Base-by-base conservation (phyloP, 306 rosid species). In the Prunus mira region DNA sequence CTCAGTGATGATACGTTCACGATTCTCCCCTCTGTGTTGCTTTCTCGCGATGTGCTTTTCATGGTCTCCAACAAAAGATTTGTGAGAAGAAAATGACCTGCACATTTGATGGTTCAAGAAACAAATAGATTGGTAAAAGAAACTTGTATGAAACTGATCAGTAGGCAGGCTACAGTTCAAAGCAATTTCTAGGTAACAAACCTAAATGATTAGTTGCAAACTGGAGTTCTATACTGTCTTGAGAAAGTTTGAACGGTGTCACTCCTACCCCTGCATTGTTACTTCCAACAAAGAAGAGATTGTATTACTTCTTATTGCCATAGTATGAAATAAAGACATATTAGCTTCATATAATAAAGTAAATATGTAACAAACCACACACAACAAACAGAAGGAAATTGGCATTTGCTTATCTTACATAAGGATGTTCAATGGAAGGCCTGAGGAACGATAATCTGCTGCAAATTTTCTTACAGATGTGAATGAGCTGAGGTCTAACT, bases 31-130 rank as follows among this genome's bases (percentile, higher is more conserved):
- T 90, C 94, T 64, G 32, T 88, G 55, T 64, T 76, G 68, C 93
- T 87, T 67, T 85, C 80, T 64, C 12, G 6, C 20, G 93, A 61
- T 46, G 94, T 91, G 82, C 66, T 88, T 85, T 86, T 91, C 93
- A 93, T 86, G 20, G 78, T 87, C 76, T 94, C 93, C 84, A 94
- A 65, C 83, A 94, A 69, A 69, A 90, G 96, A 80, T 91, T 78
- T 41, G 94, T 88, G 79, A 93, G 81, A 68, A 93, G 97, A 87
- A 93, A 90, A 87, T 88, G 94, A 65, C 97, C 98, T 93, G 90
- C 68, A 69, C 3, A 77, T 57, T 43, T 2, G 25, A 41, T 8
- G 76, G 14, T 32, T 54, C 46, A 72, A 55, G 22, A 12, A 54
- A 30, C 15, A 12, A 69, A 69, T 50, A 30, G 9, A 49, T 9